A percentile compares a stretch with the other conserved stretches of the same genome.
These are phyloP conservation scores for Fistulina hepatica DNA, from an alignment of 1,284 basidiomycete species.

Conservation along the genomic window DNA sequence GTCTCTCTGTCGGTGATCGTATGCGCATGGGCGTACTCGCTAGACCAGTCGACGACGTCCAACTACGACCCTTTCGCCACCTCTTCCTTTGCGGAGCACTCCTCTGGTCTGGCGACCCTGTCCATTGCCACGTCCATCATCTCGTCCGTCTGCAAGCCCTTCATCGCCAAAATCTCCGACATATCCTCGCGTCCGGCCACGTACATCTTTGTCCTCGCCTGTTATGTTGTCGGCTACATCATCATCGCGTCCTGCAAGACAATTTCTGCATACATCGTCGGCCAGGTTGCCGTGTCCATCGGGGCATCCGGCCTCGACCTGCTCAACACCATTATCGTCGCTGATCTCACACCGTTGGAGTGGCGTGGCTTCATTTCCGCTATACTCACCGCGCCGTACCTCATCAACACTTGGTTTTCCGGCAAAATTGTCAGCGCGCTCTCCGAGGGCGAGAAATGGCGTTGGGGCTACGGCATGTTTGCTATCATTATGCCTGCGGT, in stretches of 20 bases:
- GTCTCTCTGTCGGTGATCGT: constrained; percentile 10
- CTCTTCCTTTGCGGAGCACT: constrained; percentile 1
- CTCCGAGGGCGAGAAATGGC: constrained; percentile 15
- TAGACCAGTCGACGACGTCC: constrained; percentile 10
- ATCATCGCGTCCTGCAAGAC: constrained; percentile 38
- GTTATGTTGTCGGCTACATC: constrained; percentile 28
- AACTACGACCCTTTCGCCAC: constrained; percentile 11
- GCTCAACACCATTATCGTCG: constrained; percentile 40
- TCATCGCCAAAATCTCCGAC: constrained; percentile 49
- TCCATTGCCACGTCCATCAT: constrained; percentile 28
- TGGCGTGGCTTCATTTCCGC: constrained; percentile 47
- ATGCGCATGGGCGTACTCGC: constrained; percentile 14
- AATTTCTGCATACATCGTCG: constrained; percentile 18
- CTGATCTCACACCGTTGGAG: constrained; percentile 50
- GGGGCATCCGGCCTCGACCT: constrained; percentile 36
- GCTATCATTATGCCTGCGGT: constrained; percentile 17
- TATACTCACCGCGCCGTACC: constrained; percentile 38
- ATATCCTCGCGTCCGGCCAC: constrained; percentile 30
- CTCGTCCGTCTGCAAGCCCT: constrained; percentile 48
- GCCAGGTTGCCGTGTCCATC: constrained; percentile 30
- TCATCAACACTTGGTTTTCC: constrained; percentile 40
- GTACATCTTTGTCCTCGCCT: constrained; percentile 18
- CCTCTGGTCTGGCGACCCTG: neutral
- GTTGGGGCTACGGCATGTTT: constrained; percentile 1
- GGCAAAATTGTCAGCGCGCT: constrained; percentile 40